Base-by-base conservation (phyloP, 352 stramenopile species). In the Phytophthora tubulina region DNA sequence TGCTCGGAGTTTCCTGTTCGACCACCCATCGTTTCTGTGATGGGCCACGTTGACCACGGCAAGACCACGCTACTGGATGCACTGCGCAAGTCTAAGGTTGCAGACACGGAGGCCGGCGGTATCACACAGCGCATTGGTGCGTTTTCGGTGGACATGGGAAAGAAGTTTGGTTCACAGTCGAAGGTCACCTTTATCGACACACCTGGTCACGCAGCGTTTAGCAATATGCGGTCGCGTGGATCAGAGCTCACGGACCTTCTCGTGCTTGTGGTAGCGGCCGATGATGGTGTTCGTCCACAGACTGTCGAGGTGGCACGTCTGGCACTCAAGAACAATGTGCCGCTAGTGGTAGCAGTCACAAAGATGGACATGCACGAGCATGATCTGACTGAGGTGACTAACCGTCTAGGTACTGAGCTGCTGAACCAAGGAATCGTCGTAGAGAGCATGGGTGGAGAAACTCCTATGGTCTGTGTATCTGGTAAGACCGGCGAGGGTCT, bases 11-110 rank as follows among this genome's bases (percentile, higher is more conserved):
- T 95, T 39, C 84, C 86, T 14, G 51, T 79, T 56, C 86, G 89
- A 17, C 80, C 88, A 39, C 97, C 98, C 14, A 95, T 99, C 35
- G 94, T 99, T 30, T 99, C 97, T 21, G 98, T 99, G 42, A 99
- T 99, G 98, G 98, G 98, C 8, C 98, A 99, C 76, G 98, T 99
- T 36, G 98, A 99, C 79, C 98, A 99, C 81, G 98, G 98, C 68
- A 99, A 99, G 81, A 99, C 98, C 3, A 99, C 97, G 27, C 81
- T 99, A 36, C 86, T 99, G 2, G 98, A 99, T 72, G 86, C 91
- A 13, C 89, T 93, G 57, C 91, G 84, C 85, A 98, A 88, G 59
- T 91, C 88, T 6, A 94, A 93, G 52, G 96, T 99, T 14, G 98
- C 97, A 1, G 87, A 86, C 3, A 90, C 89, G 13, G 98, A 99